Evolutionary conservation across 2,329 filamentous ascomycete genomes (phyloP).

Genomic region (Xylariaceae sp.): DNA sequence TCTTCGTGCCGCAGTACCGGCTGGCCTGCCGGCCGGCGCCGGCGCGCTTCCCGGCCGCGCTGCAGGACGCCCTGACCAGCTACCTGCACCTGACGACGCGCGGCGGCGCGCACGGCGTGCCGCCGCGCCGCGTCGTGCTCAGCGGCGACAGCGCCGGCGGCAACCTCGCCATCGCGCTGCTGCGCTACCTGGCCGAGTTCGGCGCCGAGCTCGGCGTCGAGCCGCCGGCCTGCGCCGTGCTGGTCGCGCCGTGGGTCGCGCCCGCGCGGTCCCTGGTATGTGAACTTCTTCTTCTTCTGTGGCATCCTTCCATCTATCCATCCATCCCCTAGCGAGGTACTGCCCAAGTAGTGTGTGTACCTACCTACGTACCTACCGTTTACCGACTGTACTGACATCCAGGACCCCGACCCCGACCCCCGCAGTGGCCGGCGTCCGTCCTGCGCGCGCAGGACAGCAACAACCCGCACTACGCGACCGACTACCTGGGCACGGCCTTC

Average conservation of each 20-base stretch:
- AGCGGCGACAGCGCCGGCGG: slow-evolving; percentile 43
- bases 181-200: slow-evolving; percentile 37
- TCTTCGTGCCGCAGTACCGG: slow-evolving; percentile 41
- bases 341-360: no score
- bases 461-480: slow-evolving; percentile 20
- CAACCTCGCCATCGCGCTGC: slow-evolving; percentile 35
- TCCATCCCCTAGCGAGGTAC: no score
- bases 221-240: slow-evolving; percentile 27
- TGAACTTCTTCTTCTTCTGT: no score
- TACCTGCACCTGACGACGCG: slow-evolving; percentile 39
- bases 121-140: slow-evolving; percentile 32
- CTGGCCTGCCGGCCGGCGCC: slow-evolving; percentile 32
- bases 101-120: slow-evolving; percentile 23
- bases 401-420: no score
- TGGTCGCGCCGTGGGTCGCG: slow-evolving; percentile 22
- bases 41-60: slow-evolving; percentile 38
- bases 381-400: no score
- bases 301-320: no score
- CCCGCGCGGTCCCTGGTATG: slow-evolving; percentile 10
- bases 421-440: no score
- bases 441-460: slow-evolving; percentile 4
- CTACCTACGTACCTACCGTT: no score
- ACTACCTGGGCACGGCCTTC: slow-evolving; percentile 32
- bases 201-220: slow-evolving; percentile 18
- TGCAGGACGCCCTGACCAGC: slow-evolving; percentile 39